Conservation (phyloP, 345 rosid species). For the Triadica sebifera region DNA sequence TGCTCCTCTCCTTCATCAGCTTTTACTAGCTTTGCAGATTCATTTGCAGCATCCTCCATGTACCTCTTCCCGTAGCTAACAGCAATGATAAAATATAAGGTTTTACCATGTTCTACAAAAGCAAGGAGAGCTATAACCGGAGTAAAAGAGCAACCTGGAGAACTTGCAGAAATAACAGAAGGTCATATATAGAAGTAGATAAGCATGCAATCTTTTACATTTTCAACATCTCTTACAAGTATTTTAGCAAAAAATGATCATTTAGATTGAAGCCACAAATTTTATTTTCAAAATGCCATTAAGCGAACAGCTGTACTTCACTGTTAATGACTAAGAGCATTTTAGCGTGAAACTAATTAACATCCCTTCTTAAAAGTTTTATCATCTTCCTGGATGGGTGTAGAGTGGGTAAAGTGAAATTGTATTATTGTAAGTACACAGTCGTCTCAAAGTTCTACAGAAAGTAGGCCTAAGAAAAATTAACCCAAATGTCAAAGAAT, state of each 20-base stretch:
- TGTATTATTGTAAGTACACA: background rate
- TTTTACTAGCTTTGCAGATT: conserved; percentile 32
- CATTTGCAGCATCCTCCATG: conserved; percentile 38
- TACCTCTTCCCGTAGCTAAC: conserved; percentile 48
- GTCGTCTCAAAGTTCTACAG: no score
- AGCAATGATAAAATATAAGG: conserved; percentile 9
- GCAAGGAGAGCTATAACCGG: background rate
- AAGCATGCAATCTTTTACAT: conserved; percentile 6
- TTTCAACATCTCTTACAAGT: background rate
- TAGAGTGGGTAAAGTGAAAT: background rate
- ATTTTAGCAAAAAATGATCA: background rate
- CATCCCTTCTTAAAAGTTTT: background rate
- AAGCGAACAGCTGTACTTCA: background rate
- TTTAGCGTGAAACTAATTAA: background rate
- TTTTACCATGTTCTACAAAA: background rate
- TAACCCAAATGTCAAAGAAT: background rate
- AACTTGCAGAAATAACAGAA: background rate
- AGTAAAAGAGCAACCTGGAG: background rate
- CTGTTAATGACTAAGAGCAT: background rate
- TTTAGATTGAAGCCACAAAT: background rate
- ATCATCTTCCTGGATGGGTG: no score
- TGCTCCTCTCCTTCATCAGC: conserved; percentile 26
- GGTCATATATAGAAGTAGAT: background rate
- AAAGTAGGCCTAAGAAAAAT: background rate
- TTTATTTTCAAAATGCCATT: background rate